A percentile compares a stretch with the other conserved stretches of the same genome.
phyloP scores from a whole-genome alignment of 2,329 filamentous ascomycete genomes.

The Fusarium devonianum region DNA sequence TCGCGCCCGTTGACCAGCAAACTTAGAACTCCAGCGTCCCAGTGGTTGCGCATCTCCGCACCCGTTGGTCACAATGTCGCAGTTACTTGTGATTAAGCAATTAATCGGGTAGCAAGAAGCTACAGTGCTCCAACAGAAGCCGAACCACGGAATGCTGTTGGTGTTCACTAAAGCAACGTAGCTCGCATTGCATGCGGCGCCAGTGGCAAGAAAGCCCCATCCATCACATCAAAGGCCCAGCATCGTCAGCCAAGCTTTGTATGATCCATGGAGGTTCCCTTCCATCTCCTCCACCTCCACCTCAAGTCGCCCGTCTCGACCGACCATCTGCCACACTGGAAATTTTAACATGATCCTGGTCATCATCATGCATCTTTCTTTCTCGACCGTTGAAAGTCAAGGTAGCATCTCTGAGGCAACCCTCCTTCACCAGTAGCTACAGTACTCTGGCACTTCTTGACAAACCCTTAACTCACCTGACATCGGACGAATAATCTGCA shows the following conservation, averaged over 20 bases:
- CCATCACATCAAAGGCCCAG: slow-evolving; percentile 2
- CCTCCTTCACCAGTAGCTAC: slow-evolving; percentile 9
- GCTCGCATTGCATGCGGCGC: slow-evolving; percentile 1
- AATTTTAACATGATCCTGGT: slow-evolving; percentile 18
- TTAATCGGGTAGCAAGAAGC: neutral
- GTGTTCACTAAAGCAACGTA: slow-evolving; percentile 5
- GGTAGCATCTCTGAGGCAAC: no score
- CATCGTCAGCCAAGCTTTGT: slow-evolving; percentile 12
- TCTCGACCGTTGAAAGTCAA: slow-evolving; percentile 20
- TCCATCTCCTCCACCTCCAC: slow-evolving; percentile 13
- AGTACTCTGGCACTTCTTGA: no score
- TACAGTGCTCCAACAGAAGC: neutral
- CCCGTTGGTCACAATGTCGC: neutral
- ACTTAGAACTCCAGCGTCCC: no score
- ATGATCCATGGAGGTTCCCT: no score
- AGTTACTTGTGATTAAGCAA: neutral
- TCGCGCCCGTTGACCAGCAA: neutral
- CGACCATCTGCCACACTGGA: slow-evolving; percentile 6
- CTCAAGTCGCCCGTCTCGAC: slow-evolving; percentile 1
- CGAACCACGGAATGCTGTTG: neutral
- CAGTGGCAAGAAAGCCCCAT: slow-evolving; percentile 24
- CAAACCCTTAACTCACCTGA: no score
- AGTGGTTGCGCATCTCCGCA: neutral
- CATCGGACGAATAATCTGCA: slow-evolving; percentile 16
- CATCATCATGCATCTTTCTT: slow-evolving; percentile 27